Percentiles rank a stretch among this genome's conserved stretches.
These are phyloP conservation scores for Suhomyces yuchorum DNA, from an alignment of 1,139 yeast genomes.

Conservation along the genomic window DNA sequence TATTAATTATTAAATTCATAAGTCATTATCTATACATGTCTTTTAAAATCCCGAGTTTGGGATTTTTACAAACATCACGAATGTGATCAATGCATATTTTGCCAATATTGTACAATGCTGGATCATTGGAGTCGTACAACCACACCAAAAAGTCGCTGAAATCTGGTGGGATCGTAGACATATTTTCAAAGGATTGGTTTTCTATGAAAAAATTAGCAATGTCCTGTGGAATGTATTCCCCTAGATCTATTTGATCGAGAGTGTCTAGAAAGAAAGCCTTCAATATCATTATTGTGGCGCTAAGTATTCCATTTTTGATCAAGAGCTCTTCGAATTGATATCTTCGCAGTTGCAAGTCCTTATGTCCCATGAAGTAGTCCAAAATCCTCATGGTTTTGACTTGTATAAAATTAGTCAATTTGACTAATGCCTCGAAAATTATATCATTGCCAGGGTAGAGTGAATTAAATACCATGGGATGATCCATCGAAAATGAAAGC, in stretches of 20 bases:
- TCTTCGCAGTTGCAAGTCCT: neutral
- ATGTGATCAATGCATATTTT: conserved; percentile 15
- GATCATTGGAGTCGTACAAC: conserved; percentile 18
- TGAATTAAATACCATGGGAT: conserved; percentile 31
- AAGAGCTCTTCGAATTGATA: conserved; percentile 5
- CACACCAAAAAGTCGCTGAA: conserved; percentile 25
- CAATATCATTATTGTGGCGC: conserved; percentile 4
- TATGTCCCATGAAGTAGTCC: conserved; percentile 3
- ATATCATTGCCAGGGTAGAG: conserved; percentile 34
- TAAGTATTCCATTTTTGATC: conserved; percentile 2
- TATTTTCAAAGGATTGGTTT: neutral
- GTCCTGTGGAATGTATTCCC: conserved; percentile 7
- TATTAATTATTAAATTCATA: neutral
- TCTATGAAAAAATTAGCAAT: conserved; percentile 2
- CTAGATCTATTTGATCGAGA: conserved; percentile 3
- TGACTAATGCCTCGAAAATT: conserved; percentile 29
- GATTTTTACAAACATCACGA: conserved; percentile 12
- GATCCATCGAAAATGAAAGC: conserved; percentile 28
- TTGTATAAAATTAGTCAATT: conserved; percentile 19
- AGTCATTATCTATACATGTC: conserved; percentile 4
- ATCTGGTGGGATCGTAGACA: conserved; percentile 9
- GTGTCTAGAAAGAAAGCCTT: conserved; percentile 12
- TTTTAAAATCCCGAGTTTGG: conserved; percentile 1
- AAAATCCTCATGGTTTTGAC: conserved; percentile 4
- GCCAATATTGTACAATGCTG: conserved; percentile 14